Evolutionary conservation across 2,329 filamentous ascomycete genomes (phyloP), one percentile per base, ranked within the genome.

Genomic region (Talaromyces funiculosus): DNA sequence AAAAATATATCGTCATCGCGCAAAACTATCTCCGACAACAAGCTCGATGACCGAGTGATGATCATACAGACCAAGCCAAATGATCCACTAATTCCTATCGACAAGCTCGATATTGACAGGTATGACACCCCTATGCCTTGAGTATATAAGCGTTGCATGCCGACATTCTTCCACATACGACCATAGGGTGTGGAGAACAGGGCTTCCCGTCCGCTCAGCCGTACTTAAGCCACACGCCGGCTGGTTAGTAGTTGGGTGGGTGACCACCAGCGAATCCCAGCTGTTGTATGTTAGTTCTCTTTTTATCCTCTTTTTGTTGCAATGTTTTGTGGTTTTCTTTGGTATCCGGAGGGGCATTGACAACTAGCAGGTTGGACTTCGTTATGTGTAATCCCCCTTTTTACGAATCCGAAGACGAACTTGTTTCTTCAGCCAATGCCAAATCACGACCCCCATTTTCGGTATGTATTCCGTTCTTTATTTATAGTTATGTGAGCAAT

Each of bases 351-450:
- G 22, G 1, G 3, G 40, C 10, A 43, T 33, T 61, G 18, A 58
- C 33, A 29, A n/a, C 22, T 49, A n/a, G 31, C 53, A 60, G 61
- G 22, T 43, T 96, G 45, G 87, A 93, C 70, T 97, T 97, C 71
- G 86, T 85, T 61, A 95, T 97, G 86, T 93, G 89, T 64, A 99
- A 99, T 66, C 94, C 94, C 0, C 94, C 94, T 0, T 99, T 99
- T 76, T 97, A 97, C 77, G 74, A 80, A n/a, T 92, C 90, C 0
- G 77, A 82, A 3, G 75, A 81, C 4, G 91, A 95, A 55, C 84
- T 97, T 74, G 66, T 82, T 3, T 75, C 78, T 3, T 88, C 87
- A 1, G 88, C 90, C 0, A 73, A 79, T 16, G 74, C 81, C 38
- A 96, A 97, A 72, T 75, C 81, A 3, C 80, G 82, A 0, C 86